These are phyloP conservation scores for Macrocybe gigantea DNA, from an alignment of 768 basidiomycete species.

Conservation along the genomic window DNA sequence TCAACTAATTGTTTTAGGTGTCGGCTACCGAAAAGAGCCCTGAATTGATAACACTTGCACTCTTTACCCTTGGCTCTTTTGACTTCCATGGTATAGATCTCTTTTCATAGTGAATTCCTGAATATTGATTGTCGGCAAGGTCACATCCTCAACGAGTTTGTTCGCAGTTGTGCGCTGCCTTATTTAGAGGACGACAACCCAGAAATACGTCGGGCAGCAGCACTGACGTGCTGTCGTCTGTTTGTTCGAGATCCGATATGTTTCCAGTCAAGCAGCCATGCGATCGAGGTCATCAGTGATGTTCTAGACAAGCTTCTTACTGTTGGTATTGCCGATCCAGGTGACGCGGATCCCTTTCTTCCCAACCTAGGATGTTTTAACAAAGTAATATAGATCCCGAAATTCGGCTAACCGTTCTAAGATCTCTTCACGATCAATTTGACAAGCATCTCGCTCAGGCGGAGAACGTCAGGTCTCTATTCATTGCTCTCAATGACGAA, in stretches of 20 bases:
- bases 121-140: constrained; percentile 37
- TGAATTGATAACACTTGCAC: constrained; percentile 73
- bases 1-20: constrained; percentile 20
- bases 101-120: neutral
- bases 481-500: constrained; percentile 97
- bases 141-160: constrained; percentile 93
- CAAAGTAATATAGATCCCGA: constrained; percentile 48
- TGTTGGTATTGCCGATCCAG: constrained; percentile 94
- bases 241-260: constrained; percentile 95
- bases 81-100: constrained; percentile 78
- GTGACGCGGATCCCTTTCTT: constrained; percentile 31
- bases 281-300: constrained; percentile 95
- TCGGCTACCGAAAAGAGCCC: constrained; percentile 53
- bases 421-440: constrained; percentile 85
- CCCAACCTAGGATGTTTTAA: constrained; percentile 1
- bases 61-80: constrained; percentile 83
- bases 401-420: constrained; percentile 84
- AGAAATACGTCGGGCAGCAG: constrained; percentile 86
- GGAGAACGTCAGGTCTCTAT: constrained; percentile 95
- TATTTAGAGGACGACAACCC: constrained; percentile 91
- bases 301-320: constrained; percentile 96
- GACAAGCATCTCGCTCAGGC: constrained; percentile 97
- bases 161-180: constrained; percentile 84
- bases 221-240: constrained; percentile 84
- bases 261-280: constrained; percentile 91